Evolutionary conservation across 2,329 filamentous ascomycete genomes (phyloP), one percentile per base, ranked within the genome.

Genomic region (Fusarium transvaalense): DNA sequence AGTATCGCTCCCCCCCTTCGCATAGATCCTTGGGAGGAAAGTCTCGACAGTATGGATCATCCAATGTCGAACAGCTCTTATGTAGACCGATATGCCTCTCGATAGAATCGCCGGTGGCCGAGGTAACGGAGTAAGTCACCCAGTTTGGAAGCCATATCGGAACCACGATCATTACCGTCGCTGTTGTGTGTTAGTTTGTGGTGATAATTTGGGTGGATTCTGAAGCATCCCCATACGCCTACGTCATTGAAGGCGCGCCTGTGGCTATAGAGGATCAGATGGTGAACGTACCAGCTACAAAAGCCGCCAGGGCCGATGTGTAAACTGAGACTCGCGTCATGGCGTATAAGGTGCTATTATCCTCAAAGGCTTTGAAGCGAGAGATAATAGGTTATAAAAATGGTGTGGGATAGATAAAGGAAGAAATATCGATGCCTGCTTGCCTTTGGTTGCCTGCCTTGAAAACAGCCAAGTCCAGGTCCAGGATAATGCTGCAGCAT

Each of bases 71-170:
- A 81, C 95, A 99, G 77, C 89, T 89, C 72, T 86, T 87, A 80
- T 97, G 92, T 45, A 99, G 88, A 61, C 95, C 95, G 76, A 94
- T 88, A 66, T 86, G 87, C 71, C 89, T 86, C 68, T 82, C 81
- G 68, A 85, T 82, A 35, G 77, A 81, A 61, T 81, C 79, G 74
- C 83, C 82, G 35, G 79, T 75, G 51, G 83, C 79, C 19, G 83
- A 82, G 10, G 82, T 83, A 41, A 88, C 86, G 42, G 85, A 81
- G 77, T 88, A 93, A 56, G 85, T 84, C 51, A 94, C 82, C 92
- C 92, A 96, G 78, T 88, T 83, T 17, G 92, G 91, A 46, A 91
- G 83, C 63, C 88, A 81, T 71, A 93, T 91, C 56, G 91, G 87
- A 39, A 87, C 84, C 54, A 94, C 82, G 25, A 91, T 92, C 85